A percentile compares a stretch with the other conserved stretches of the same genome.
Evolutionary conservation across 306 rosid species (phyloP).

Genomic region (Pueraria montana): DNA sequence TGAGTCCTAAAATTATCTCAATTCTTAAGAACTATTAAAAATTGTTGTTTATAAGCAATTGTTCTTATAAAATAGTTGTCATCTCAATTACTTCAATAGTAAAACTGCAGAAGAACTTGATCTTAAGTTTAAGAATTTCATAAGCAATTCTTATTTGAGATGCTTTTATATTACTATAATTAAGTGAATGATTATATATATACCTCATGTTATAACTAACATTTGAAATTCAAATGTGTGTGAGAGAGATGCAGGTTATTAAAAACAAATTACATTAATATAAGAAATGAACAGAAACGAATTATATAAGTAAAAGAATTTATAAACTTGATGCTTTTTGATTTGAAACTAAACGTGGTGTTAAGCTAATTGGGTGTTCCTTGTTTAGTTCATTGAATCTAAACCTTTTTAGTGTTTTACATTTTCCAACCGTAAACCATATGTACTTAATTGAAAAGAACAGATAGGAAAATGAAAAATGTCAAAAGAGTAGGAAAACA

Average conservation of each 20-base stretch:
- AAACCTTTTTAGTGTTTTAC: not conserved
- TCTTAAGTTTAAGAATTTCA: not conserved
- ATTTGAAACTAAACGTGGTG: not conserved
- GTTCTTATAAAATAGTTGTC: not conserved
- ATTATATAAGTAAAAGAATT: not conserved
- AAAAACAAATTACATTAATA: not conserved
- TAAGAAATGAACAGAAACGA: not conserved
- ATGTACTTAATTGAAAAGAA: not conserved
- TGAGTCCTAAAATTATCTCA: no score
- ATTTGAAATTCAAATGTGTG: not conserved
- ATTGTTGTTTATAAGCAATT: no score
- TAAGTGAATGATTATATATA: not conserved
- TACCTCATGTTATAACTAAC: not conserved
- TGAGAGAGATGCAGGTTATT: not conserved
- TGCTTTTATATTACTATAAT: not conserved
- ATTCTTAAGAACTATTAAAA: no score
- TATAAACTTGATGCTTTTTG: no score
- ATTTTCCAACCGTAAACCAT: not conserved
- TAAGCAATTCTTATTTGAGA: not conserved
- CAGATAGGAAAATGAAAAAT: not conserved
- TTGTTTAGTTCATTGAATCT: slow-evolving; percentile 4
- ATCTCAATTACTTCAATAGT: not conserved
- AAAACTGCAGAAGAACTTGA: not conserved
- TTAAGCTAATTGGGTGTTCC: not conserved
- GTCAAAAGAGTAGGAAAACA: not conserved